Evolutionary conservation across 2,329 filamentous ascomycete genomes (phyloP).

Genomic region (Penicillium vulpinum): DNA sequence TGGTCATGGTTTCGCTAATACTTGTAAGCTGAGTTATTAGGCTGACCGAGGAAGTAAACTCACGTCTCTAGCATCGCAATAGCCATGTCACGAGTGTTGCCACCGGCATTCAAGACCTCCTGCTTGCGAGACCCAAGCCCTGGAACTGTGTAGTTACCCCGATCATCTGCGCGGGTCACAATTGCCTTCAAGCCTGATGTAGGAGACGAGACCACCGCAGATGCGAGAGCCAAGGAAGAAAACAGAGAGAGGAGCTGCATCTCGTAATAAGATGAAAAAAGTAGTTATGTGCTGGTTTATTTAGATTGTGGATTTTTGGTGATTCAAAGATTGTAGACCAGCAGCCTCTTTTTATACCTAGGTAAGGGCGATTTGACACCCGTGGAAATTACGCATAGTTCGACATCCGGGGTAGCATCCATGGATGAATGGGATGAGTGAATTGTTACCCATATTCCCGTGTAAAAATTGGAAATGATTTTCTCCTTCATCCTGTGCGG

Average conservation of each 20-base stretch:
- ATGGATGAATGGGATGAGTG: background rate
- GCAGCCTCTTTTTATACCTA: background rate
- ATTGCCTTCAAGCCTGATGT: background rate
- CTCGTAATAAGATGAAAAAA: background rate
- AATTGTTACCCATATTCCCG: background rate
- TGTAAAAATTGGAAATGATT: background rate
- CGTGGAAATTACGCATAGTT: background rate
- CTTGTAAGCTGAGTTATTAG: background rate
- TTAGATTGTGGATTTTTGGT: background rate
- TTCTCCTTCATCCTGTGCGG: background rate
- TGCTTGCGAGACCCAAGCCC: constrained; percentile 26
- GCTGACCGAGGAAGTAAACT: background rate
- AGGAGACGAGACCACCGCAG: constrained; percentile 4
- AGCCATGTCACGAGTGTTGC: constrained; percentile 25
- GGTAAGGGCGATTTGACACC: too few species aligned
- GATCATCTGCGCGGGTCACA: constrained; percentile 10
- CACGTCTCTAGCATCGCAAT: constrained; percentile 30
- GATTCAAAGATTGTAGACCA: background rate
- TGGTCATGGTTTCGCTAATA: constrained; percentile 22
- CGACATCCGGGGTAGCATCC: background rate
- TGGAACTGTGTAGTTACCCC: constrained; percentile 19
- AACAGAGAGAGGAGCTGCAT: constrained; percentile 2
- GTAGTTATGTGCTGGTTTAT: too few species aligned
- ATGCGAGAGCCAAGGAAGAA: background rate
- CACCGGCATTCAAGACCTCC: constrained; percentile 20